These are phyloP conservation scores for Ceratocystis colombiana DNA, from an alignment of 2,329 filamentous ascomycete genomes.

Conservation along the genomic window DNA sequence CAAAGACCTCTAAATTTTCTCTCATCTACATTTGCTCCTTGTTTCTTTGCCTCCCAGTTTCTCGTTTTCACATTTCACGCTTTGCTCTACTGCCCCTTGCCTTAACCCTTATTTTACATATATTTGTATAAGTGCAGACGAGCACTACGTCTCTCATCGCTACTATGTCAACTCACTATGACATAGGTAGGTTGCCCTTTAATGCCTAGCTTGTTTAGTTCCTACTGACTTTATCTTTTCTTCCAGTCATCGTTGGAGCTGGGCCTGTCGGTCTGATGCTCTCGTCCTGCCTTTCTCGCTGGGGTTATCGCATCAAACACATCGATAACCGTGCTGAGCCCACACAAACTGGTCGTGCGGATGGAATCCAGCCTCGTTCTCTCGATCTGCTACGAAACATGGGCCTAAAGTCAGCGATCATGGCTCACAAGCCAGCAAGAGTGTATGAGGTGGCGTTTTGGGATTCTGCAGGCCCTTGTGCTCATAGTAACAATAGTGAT, in stretches of 20 bases:
- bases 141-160: background rate
- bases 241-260: constrained; percentile 70
- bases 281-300: constrained; percentile 76
- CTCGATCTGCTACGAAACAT: constrained; percentile 80
- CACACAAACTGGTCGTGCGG: constrained; percentile 73
- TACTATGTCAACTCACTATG: constrained; percentile 32
- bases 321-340: constrained; percentile 84
- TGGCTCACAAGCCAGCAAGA: constrained; percentile 76
- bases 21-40: background rate
- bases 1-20: background rate
- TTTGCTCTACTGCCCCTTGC: background rate
- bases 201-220: constrained; percentile 14
- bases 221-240: constrained; percentile 27
- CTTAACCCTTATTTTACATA: background rate
- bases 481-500: constrained; percentile 39
- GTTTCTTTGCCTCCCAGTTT: background rate
- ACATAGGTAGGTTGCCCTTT: constrained; percentile 36
- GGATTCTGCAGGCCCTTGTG: constrained; percentile 43
- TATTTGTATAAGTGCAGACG: background rate
- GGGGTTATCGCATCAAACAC: constrained; percentile 92
- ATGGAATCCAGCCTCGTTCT: constrained; percentile 84
- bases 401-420: constrained; percentile 77
- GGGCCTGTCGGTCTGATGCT: constrained; percentile 82
- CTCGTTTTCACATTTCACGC: background rate
- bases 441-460: constrained; percentile 71